phyloP scores from a whole-genome alignment of 2,329 filamentous ascomycete genomes.

The Colletotrichum siamense region DNA sequence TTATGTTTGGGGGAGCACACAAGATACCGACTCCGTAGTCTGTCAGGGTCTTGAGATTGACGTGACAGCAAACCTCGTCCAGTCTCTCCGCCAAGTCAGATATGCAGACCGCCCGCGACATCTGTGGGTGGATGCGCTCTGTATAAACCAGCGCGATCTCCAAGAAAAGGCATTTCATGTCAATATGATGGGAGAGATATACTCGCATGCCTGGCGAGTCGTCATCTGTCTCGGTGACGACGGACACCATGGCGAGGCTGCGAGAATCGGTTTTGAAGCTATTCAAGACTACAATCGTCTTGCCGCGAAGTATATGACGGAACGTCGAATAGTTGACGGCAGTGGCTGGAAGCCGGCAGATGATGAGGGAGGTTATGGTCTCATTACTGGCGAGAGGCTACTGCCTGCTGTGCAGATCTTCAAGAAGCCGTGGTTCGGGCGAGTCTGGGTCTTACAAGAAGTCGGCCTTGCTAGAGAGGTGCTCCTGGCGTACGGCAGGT shows the following conservation, averaged over 20 bases:
- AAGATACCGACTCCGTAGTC: not conserved
- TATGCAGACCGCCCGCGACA: not conserved
- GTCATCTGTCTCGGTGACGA: not conserved
- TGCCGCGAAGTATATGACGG: not conserved
- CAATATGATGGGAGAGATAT: not conserved
- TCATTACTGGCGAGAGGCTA: not conserved
- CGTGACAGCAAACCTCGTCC: not conserved
- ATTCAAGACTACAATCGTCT: not conserved
- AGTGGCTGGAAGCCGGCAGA: not conserved
- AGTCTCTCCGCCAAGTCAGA: not conserved
- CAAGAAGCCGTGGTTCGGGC: not conserved
- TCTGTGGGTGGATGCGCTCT: not conserved
- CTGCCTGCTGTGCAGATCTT: not conserved
- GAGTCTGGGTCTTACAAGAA: slow-evolving; percentile 12
- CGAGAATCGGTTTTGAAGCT: not conserved
- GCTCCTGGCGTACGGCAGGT: not conserved
- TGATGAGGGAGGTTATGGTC: not conserved
- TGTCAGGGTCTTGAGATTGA: not conserved
- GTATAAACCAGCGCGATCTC: not conserved
- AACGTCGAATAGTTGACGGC: not conserved
- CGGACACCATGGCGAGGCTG: not conserved
- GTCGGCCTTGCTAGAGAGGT: not conserved
- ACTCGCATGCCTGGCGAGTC: not conserved
- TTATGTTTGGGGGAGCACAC: not conserved
- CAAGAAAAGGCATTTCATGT: not conserved